These are phyloP conservation scores for Sphaceloma murrayae DNA, from an alignment of 2,329 filamentous ascomycete species.

Conservation along the genomic window DNA sequence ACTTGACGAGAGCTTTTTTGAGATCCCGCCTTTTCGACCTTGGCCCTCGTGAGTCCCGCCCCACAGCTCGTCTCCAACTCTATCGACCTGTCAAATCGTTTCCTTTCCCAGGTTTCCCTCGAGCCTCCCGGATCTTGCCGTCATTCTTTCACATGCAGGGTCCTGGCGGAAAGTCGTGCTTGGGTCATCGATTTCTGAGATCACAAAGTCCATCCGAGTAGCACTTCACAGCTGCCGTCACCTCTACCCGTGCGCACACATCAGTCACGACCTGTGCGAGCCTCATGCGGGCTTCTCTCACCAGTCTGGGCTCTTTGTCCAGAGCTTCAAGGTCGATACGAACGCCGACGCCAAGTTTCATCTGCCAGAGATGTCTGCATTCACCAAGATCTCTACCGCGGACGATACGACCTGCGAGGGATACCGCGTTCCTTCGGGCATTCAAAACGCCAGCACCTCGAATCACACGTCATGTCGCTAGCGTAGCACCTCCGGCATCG, in stretches of 20 bases:
- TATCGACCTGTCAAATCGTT: slow-evolving; percentile 10
- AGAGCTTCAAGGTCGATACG: neutral
- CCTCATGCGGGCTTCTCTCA: slow-evolving; percentile 17
- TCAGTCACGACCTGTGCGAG: no score
- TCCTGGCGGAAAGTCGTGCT: slow-evolving; percentile 5
- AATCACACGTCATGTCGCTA: slow-evolving; percentile 21
- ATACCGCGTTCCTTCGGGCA: slow-evolving; percentile 29
- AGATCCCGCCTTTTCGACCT: neutral
- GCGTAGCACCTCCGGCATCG: slow-evolving; percentile 20
- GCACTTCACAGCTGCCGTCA: no score
- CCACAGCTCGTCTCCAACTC: no score
- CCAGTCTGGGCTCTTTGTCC: slow-evolving; percentile 15
- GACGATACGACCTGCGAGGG: slow-evolving; percentile 23
- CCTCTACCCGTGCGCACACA: neutral
- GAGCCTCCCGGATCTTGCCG: no score
- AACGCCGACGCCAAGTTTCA: slow-evolving; percentile 19
- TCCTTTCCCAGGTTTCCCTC: no score
- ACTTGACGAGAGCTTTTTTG: no score
- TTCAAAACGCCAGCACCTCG: slow-evolving; percentile 25
- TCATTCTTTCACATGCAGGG: no score
- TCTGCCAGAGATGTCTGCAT: slow-evolving; percentile 28
- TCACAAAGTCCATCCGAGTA: slow-evolving; percentile 5
- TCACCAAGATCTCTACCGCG: slow-evolving; percentile 21
- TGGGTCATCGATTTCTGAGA: slow-evolving; percentile 12
- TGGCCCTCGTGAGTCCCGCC: no score